These are phyloP conservation scores for Yarrowia sp. DNA, from an alignment of 805 yeast species.

Conservation along the genomic window DNA sequence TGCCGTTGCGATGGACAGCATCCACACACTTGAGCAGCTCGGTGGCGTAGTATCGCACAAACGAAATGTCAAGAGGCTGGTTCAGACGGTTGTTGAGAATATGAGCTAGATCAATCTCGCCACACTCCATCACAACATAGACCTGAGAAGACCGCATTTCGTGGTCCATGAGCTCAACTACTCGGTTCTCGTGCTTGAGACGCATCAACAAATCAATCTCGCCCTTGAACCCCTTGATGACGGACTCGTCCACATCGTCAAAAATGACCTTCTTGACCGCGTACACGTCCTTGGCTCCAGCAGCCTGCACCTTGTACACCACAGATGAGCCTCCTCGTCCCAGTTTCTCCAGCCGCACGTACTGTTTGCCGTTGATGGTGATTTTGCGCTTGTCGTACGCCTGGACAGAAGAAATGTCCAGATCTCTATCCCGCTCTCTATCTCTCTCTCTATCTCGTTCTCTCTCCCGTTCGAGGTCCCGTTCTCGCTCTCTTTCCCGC, in stretches of 20 bases:
- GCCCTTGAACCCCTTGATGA: conserved; percentile 78
- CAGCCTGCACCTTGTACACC: conserved; percentile 71
- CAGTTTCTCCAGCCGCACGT: conserved; percentile 69
- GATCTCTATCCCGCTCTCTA: background rate
- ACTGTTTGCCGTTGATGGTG: conserved; percentile 56
- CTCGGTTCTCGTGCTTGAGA: conserved; percentile 61
- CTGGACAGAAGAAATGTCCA: background rate
- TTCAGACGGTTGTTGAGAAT: conserved; percentile 59
- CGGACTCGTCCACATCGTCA: conserved; percentile 68
- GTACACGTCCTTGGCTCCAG: conserved; percentile 50
- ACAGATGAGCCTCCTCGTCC: conserved; percentile 94
- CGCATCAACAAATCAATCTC: conserved; percentile 73
- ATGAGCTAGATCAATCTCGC: conserved; percentile 84
- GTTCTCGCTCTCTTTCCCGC: background rate
- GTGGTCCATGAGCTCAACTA: conserved; percentile 73
- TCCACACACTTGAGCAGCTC: conserved; percentile 79
- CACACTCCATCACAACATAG: conserved; percentile 87
- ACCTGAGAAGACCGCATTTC: conserved; percentile 63
- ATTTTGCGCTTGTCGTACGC: conserved; percentile 36
- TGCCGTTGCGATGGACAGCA: conserved; percentile 82
- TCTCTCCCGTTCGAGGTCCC: background rate
- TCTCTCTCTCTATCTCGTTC: background rate
- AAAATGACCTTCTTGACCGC: conserved; percentile 81
- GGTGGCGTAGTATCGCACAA: conserved; percentile 72
- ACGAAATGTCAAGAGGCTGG: conserved; percentile 59